Percentiles rank a stretch among this genome's conserved stretches.
phyloP scores from a whole-genome alignment of 2,329 filamentous ascomycete species.

The Paecilomyces niveus region DNA sequence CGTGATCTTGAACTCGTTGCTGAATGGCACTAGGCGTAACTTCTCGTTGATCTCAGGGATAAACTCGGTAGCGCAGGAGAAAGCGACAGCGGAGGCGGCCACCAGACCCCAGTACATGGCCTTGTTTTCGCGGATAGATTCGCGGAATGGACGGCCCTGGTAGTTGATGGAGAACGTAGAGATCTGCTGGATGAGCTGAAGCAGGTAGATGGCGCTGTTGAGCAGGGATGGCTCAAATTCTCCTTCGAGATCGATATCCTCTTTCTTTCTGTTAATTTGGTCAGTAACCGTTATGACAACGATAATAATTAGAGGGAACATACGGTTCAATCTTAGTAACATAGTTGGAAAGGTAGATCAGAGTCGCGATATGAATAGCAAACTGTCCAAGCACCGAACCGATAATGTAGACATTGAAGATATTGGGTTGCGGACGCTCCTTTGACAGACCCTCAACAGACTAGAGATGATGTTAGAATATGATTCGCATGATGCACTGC shows the following conservation, averaged over 20 bases:
- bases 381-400: slow-evolving; percentile 96
- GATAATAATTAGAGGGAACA: slow-evolving; percentile 30
- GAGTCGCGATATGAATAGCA: slow-evolving; percentile 84
- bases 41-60: slow-evolving; percentile 91
- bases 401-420: slow-evolving; percentile 98
- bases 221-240: slow-evolving; percentile 90
- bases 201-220: slow-evolving; percentile 93
- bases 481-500: neutral
- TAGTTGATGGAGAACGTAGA: slow-evolving; percentile 99
- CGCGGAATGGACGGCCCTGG: slow-evolving; percentile 94
- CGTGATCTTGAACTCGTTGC: slow-evolving; percentile 76
- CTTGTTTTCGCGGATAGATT: slow-evolving; percentile 89
- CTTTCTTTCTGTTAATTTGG: slow-evolving; percentile 37
- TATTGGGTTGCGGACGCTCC: slow-evolving; percentile 95
- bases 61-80: slow-evolving; percentile 91
- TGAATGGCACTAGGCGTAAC: slow-evolving; percentile 88
- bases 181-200: slow-evolving; percentile 97
- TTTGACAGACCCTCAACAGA: slow-evolving; percentile 93
- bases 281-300: slow-evolving; percentile 26
- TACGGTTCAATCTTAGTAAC: slow-evolving; percentile 82
- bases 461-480: slow-evolving; percentile 25
- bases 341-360: slow-evolving; percentile 88
- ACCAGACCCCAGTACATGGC: slow-evolving; percentile 98
- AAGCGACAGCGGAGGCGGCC: slow-evolving; percentile 81
- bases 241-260: slow-evolving; percentile 79